phyloP scores from a whole-genome alignment of 495 filamentous ascomycete species.

The Penicillium alfredii region DNA sequence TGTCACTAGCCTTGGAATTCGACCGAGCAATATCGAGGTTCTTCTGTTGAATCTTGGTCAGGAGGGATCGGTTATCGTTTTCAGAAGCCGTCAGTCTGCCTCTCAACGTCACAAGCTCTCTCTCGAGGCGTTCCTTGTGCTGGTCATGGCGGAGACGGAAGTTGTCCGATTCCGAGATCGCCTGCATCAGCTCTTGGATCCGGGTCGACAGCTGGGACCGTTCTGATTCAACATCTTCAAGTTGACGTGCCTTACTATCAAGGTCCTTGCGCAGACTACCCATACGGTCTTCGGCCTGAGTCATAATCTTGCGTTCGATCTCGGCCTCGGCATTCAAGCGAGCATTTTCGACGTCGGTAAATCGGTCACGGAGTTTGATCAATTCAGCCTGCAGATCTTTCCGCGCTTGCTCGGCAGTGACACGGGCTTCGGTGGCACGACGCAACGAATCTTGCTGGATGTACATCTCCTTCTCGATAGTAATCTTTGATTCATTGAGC shows the following conservation, averaged over 20 bases:
- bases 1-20: conserved; percentile 78
- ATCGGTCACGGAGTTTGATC: conserved; percentile 72
- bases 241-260: conserved; percentile 60
- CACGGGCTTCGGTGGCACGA: conserved; percentile 74
- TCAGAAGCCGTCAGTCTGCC: conserved; percentile 88
- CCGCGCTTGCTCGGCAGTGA: conserved; percentile 74
- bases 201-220: conserved; percentile 64
- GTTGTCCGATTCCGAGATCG: conserved; percentile 81
- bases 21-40: conserved; percentile 93
- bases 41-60: conserved; percentile 97
- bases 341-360: conserved; percentile 75
- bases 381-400: conserved; percentile 86
- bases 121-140: conserved; percentile 85
- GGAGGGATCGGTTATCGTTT: conserved; percentile 90
- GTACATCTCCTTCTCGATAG: conserved; percentile 97
- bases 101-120: conserved; percentile 88
- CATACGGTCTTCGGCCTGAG: conserved; percentile 76
- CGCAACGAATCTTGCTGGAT: conserved; percentile 92
- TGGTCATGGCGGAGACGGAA: conserved; percentile 85
- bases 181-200: conserved; percentile 72
- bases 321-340: conserved; percentile 74
- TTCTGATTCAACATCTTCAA: conserved; percentile 71
- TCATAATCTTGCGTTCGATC: conserved; percentile 72
- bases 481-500: conserved; percentile 94
- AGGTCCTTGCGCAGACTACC: conserved; percentile 71